These are phyloP conservation scores for Talaromyces trachyspermus DNA, from an alignment of 495 filamentous ascomycete species.

Conservation along the genomic window DNA sequence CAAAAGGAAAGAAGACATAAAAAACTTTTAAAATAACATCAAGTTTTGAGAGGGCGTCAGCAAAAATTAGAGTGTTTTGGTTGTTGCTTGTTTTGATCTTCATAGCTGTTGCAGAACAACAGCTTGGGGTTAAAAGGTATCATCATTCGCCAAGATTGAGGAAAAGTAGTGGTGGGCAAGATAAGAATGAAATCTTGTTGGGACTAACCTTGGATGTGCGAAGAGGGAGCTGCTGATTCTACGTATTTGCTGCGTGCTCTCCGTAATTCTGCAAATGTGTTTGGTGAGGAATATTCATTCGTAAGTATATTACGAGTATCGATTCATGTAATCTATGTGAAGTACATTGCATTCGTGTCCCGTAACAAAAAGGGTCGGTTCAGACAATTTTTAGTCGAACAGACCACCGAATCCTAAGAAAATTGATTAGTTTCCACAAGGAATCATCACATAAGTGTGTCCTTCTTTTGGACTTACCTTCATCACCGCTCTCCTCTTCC, in stretches of 20 bases:
- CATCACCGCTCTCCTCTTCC: conserved; percentile 43
- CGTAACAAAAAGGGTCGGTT: conserved; percentile 10
- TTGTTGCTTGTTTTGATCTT: conserved; percentile 50
- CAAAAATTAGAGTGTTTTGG: conserved; percentile 60
- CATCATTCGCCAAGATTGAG: conserved; percentile 40
- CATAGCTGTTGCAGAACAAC: conserved; percentile 29
- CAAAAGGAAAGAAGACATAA: neutral
- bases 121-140: conserved; percentile 52
- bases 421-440: conserved; percentile 10
- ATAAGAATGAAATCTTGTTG: conserved; percentile 8
- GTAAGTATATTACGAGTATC: conserved; percentile 8
- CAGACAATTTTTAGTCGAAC: conserved; percentile 45
- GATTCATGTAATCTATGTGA: conserved; percentile 28
- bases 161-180: neutral
- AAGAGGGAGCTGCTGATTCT: conserved; percentile 1
- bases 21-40: conserved; percentile 11
- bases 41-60: conserved; percentile 35
- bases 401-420: conserved; percentile 47
- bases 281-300: conserved; percentile 3
- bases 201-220: neutral
- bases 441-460: no score
- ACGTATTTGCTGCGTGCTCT: neutral
- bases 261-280: neutral
- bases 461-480: no score
- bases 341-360: conserved; percentile 36